Conservation (phyloP, 805 yeast genomes). For the Candida boidinii region DNA sequence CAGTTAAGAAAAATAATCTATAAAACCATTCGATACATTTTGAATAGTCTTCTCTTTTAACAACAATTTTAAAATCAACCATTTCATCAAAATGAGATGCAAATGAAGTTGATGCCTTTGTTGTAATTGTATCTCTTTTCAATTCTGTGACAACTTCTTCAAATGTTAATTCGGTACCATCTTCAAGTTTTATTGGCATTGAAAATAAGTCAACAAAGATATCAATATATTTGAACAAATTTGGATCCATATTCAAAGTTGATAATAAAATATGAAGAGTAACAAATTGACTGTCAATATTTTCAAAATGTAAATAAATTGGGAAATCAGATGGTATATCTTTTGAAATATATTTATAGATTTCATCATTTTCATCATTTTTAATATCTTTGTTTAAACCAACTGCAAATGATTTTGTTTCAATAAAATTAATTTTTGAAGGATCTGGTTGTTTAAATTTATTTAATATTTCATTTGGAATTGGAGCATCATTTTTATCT, state of each 20-base stretch:
- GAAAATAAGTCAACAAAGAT: slow-evolving; percentile 61
- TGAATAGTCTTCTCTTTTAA: slow-evolving; percentile 50
- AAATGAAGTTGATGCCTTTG: slow-evolving; percentile 47
- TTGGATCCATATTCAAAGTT: slow-evolving; percentile 40
- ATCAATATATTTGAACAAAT: slow-evolving; percentile 57
- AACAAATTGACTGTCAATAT: slow-evolving; percentile 71
- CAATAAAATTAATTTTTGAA: slow-evolving; percentile 59
- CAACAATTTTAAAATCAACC: slow-evolving; percentile 51
- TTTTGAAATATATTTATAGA: slow-evolving; percentile 10
- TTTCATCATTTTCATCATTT: slow-evolving; percentile 17
- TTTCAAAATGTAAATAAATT: slow-evolving; percentile 69
- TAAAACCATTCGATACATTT: slow-evolving; percentile 73
- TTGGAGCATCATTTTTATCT: slow-evolving; percentile 58
- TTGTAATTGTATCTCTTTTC: slow-evolving; percentile 64
- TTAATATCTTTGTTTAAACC: slow-evolving; percentile 35
- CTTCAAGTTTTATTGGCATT: slow-evolving; percentile 44
- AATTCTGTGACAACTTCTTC: slow-evolving; percentile 70
- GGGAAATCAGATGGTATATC: slow-evolving; percentile 45
- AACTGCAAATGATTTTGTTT: slow-evolving; percentile 55
- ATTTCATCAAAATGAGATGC: slow-evolving; percentile 59
- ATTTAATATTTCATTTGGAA: slow-evolving; percentile 60
- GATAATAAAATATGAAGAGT: slow-evolving; percentile 56
- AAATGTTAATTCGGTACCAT: slow-evolving; percentile 52
- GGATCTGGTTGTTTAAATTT: slow-evolving; percentile 70
- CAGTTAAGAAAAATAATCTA: slow-evolving; percentile 53